Percentiles rank a stretch among this genome's conserved stretches.
phyloP scores from a whole-genome alignment of 495 filamentous ascomycete species.

The Peziza echinospora region DNA sequence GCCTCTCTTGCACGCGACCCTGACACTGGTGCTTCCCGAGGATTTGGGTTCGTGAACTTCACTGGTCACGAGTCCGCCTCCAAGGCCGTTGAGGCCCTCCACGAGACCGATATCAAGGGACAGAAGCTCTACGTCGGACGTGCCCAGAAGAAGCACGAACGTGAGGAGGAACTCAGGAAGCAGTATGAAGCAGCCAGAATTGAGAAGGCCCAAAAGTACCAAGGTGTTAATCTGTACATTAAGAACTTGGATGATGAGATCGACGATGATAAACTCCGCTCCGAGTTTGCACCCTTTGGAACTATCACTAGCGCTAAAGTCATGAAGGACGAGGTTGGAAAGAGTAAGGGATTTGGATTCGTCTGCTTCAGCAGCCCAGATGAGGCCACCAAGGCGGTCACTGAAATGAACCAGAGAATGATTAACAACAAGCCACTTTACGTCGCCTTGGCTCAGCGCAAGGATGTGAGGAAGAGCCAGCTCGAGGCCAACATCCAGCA shows the following conservation, averaged over 20 bases:
- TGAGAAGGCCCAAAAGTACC: slow-evolving; percentile 97
- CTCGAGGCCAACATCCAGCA: slow-evolving; percentile 98
- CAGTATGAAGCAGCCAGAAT: slow-evolving; percentile 94
- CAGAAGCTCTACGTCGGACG: slow-evolving; percentile 95
- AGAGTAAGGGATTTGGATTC: slow-evolving; percentile 99
- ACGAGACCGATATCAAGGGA: slow-evolving; percentile 74
- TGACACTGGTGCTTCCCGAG: slow-evolving; percentile 74
- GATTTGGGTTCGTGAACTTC: slow-evolving; percentile 98
- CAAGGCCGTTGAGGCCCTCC: slow-evolving; percentile 74
- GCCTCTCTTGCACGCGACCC: slow-evolving; percentile 77
- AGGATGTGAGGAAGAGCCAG: slow-evolving; percentile 97
- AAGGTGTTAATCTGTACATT: slow-evolving; percentile 98
- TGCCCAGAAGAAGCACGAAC: slow-evolving; percentile 99
- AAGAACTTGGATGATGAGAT: slow-evolving; percentile 97
- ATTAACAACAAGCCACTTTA: slow-evolving; percentile 91
- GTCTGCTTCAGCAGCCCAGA: slow-evolving; percentile 99
- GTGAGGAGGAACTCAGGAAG: slow-evolving; percentile 95
- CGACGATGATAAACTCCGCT: slow-evolving; percentile 91
- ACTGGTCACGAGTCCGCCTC: slow-evolving; percentile 71
- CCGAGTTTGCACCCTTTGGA: slow-evolving; percentile 71
- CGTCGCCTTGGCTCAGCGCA: slow-evolving; percentile 93
- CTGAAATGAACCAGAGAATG: slow-evolving; percentile 99
- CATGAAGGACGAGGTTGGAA: slow-evolving; percentile 79
- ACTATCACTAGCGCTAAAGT: slow-evolving; percentile 98
- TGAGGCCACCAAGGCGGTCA: slow-evolving; percentile 95